Evolutionary conservation across 441 rosid genomes (phyloP), one percentile per base, ranked within the genome.

Genomic region (Croton setiger): DNA sequence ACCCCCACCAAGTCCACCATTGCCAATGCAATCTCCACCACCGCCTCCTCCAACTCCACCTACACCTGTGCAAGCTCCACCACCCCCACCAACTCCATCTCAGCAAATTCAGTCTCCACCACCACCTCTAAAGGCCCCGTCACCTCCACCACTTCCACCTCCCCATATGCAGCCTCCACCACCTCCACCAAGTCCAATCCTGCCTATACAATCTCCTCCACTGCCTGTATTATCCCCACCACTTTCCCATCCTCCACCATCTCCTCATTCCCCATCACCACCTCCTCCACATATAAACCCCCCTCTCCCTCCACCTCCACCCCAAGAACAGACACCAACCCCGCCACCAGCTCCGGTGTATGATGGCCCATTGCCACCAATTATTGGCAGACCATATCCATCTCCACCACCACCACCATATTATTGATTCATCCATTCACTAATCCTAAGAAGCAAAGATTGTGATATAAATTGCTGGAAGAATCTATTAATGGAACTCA

Each of bases 371-470:
- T 61, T 82, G 53, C 81, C 84, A 18, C 77, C 82, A 9, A 51
- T 75, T 11, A 58, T 23, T 21, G 81, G 76, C 31, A 9, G 63
- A 36, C 72, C 78, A 57, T 79, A 79, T 63, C 76, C 85, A 55
- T 77, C 82, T 9, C 82, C 84, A 35, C 85, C 87, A 7, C 83
- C 84, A 14, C 87, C 87, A 17, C 76, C 75, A 35, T 60, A 44
- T 66, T 74, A 76, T 64, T 80, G 72, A 78, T 68, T 72, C 7
- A 45, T 9, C 4, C 11, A 6, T 39, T 39, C 43, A 5, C 43
- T 8, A 39, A 6, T 9, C 43, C n/a, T 37, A 43, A 67, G 54
- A 23, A 59, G 48, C 58, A 8, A 59, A 33, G 35, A 6, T 12
- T 59, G 57, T 35, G 60, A 37, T 54, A 66, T 49, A 20, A 13